phyloP scores from a whole-genome alignment of 2,329 filamentous ascomycete genomes.

The Ilyonectria destructans region DNA sequence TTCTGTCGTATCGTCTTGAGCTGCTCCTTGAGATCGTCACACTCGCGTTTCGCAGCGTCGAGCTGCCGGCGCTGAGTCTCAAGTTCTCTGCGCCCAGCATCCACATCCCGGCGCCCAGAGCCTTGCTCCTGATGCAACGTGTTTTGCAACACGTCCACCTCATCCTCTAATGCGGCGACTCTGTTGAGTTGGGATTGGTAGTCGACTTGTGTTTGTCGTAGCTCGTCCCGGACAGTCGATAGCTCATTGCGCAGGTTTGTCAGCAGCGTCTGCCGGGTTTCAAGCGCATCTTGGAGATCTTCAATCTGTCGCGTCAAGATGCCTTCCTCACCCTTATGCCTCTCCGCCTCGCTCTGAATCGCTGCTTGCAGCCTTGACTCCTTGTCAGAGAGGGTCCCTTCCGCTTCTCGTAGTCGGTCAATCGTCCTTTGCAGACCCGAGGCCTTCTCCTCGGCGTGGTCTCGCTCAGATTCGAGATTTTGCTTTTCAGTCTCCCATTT shows the following conservation, averaged over 20 bases:
- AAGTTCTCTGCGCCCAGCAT: slow-evolving; percentile 61
- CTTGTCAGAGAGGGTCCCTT: slow-evolving; percentile 78
- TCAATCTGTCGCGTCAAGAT: slow-evolving; percentile 81
- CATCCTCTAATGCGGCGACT: slow-evolving; percentile 79
- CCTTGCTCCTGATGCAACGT: slow-evolving; percentile 49
- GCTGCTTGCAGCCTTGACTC: slow-evolving; percentile 79
- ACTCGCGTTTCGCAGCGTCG: slow-evolving; percentile 61
- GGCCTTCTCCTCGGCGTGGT: slow-evolving; percentile 78
- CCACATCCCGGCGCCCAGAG: slow-evolving; percentile 57
- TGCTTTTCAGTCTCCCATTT: slow-evolving; percentile 79
- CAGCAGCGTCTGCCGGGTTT: slow-evolving; percentile 76
- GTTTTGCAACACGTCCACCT: slow-evolving; percentile 80
- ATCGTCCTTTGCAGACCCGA: slow-evolving; percentile 79
- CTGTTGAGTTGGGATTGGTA: slow-evolving; percentile 76
- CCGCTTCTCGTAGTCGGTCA: slow-evolving; percentile 77
- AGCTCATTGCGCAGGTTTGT: slow-evolving; percentile 79
- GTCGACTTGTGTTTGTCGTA: slow-evolving; percentile 78
- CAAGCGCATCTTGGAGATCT: slow-evolving; percentile 80
- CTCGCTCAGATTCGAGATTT: slow-evolving; percentile 76
- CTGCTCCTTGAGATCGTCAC: slow-evolving; percentile 48
- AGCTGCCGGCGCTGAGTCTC: slow-evolving; percentile 58
- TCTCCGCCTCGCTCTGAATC: slow-evolving; percentile 79
- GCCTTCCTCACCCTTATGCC: slow-evolving; percentile 81
- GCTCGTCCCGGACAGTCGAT: slow-evolving; percentile 76
- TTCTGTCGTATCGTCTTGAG: slow-evolving; percentile 50